Conservation (phyloP, 2,329 filamentous ascomycete genomes). For the Hypocreales sp. region DNA sequence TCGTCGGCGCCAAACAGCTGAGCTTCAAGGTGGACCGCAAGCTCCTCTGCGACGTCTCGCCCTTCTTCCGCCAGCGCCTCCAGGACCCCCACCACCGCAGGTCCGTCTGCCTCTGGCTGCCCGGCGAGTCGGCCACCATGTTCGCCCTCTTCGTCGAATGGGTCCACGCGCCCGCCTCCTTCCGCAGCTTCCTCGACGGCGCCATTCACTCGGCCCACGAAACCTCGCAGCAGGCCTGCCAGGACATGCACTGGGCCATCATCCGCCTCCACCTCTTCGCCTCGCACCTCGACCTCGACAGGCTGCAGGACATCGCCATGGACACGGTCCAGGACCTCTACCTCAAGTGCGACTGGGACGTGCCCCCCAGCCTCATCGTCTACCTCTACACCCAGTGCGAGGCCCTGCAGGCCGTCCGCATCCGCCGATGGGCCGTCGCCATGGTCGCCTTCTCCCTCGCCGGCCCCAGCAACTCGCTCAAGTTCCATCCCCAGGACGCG, state of each 20-base stretch:
- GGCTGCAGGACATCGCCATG: constrained; percentile 40
- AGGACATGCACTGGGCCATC: constrained; percentile 37
- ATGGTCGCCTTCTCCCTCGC: constrained; percentile 43
- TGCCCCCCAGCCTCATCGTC: constrained; percentile 32
- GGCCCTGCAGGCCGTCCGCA: constrained; percentile 28
- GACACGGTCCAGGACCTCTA: constrained; percentile 44
- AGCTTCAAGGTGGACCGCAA: constrained; percentile 26
- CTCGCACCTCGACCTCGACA: constrained; percentile 29
- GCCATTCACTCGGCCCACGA: constrained; percentile 17
- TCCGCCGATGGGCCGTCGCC: constrained; percentile 43
- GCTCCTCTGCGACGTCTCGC: constrained; percentile 28
- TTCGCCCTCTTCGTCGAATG: constrained; percentile 38
- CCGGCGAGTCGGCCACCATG: constrained; percentile 32
- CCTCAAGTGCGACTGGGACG: constrained; percentile 41
- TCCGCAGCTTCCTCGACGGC: constrained; percentile 26
- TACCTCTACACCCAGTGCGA: constrained; percentile 40
- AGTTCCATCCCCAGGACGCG: constrained; percentile 13
- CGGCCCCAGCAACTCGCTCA: constrained; percentile 12
- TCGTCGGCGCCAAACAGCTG: constrained; percentile 25
- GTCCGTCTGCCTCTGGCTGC: constrained; percentile 22
- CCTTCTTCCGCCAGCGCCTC: constrained; percentile 32
- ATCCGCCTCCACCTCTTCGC: constrained; percentile 43
- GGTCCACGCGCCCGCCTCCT: constrained; percentile 29
- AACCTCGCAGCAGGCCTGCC: constrained; percentile 12
- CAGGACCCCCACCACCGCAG: constrained; percentile 15